These are phyloP conservation scores for Camellia oleifera DNA, from an alignment of 179 eudicot species.

Conservation along the genomic window DNA sequence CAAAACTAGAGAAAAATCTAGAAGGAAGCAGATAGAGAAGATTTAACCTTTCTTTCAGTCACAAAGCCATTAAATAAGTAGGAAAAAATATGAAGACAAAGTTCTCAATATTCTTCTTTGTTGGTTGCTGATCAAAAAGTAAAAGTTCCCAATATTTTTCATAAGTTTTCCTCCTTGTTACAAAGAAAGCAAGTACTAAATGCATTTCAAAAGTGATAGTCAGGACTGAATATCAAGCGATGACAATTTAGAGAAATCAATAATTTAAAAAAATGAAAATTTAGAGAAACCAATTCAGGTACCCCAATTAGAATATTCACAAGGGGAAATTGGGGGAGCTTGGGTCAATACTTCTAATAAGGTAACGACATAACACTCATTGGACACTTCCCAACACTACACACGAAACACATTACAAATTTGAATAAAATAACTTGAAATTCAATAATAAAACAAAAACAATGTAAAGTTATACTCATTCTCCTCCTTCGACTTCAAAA, in stretches of 20 bases:
- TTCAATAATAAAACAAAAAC: too few species aligned
- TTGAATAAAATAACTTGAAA: too few species aligned
- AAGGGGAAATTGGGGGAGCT: not conserved
- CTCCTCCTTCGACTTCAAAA: too few species aligned
- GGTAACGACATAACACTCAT: too few species aligned
- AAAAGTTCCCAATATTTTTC: too few species aligned
- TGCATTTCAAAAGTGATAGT: not conserved
- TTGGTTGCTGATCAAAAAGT: too few species aligned
- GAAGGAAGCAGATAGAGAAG: not conserved
- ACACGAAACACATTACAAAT: too few species aligned
- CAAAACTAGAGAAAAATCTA: not conserved
- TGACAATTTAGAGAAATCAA: too few species aligned
- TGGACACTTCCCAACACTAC: too few species aligned
- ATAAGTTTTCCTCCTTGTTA: not conserved
- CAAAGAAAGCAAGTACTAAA: not conserved
- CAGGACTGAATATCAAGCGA: not conserved
- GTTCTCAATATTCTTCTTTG: not conserved
- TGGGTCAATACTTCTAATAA: not conserved
- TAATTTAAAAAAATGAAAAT: too few species aligned
- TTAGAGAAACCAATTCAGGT: not conserved
- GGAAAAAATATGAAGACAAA: not conserved
- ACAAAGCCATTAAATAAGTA: not conserved
- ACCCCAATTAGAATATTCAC: not conserved
- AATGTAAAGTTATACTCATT: too few species aligned
- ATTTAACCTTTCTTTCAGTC: not conserved